A percentile compares a stretch with the other conserved stretches of the same genome.
These are phyloP conservation scores for Mycotypha africana DNA, from an alignment of 371 early-diverging fungal genomes.

Conservation along the genomic window DNA sequence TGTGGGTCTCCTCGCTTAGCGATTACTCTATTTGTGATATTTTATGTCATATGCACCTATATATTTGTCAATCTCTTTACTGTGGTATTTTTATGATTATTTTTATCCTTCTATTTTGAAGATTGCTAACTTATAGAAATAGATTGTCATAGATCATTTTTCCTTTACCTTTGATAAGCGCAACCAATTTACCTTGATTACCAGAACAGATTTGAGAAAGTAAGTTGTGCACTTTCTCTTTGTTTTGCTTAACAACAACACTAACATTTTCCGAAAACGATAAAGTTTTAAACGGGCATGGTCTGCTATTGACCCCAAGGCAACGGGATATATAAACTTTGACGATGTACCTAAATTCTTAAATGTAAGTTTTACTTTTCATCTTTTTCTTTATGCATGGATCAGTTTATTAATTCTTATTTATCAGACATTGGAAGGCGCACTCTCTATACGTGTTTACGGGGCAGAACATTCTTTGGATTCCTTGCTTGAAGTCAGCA, in stretches of 20 bases:
- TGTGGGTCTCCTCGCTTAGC: conserved; percentile 44
- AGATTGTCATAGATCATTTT: conserved; percentile 52
- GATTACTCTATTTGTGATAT: conserved; percentile 34
- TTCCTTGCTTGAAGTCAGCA: conserved; percentile 23
- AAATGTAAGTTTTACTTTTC: conserved; percentile 10
- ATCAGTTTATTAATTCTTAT: neutral
- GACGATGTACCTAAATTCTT: conserved; percentile 38
- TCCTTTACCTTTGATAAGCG: conserved; percentile 51
- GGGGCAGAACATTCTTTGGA: conserved; percentile 29
- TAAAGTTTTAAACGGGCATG: conserved; percentile 46
- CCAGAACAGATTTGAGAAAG: conserved; percentile 41
- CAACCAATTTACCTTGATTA: conserved; percentile 42
- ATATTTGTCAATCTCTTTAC: conserved; percentile 51
- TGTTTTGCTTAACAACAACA: too few relatives aligned
- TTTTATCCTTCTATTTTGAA: neutral
- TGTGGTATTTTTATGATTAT: conserved; percentile 24
- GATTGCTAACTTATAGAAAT: neutral
- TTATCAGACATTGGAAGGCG: conserved; percentile 34
- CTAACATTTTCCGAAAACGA: too few relatives aligned
- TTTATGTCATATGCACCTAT: conserved; percentile 50
- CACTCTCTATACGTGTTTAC: conserved; percentile 37
- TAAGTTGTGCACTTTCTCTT: conserved; percentile 16
- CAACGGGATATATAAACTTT: conserved; percentile 42
- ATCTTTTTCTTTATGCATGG: neutral
- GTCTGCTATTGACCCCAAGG: conserved; percentile 40